Percentiles rank a stretch among this genome's conserved stretches.
Conservation (phyloP, 1,284 basidiomycete genomes). For the Spongispora temasekensis region DNA sequence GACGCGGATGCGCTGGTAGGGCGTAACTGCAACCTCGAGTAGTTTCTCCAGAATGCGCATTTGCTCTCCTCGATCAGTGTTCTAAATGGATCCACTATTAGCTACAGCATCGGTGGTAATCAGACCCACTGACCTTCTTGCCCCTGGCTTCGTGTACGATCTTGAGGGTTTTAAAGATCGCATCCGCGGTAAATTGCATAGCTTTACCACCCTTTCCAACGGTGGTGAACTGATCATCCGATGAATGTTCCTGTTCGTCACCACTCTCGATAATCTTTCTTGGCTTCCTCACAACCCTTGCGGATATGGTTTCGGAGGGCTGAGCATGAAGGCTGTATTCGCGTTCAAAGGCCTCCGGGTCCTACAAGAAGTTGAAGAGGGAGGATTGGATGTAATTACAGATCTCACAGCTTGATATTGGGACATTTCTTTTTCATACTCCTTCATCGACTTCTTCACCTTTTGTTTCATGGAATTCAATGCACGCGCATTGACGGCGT, state of each 20-base stretch:
- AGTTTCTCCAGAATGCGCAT: conserved; percentile 89
- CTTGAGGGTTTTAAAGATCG: conserved; percentile 92
- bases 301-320: conserved; percentile 47
- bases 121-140: conserved; percentile 71
- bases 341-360: conserved; percentile 86
- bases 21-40: conserved; percentile 83
- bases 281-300: conserved; percentile 45
- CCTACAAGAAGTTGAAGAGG: conserved; percentile 46
- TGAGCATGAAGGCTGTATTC: conserved; percentile 62
- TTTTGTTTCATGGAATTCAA: conserved; percentile 98
- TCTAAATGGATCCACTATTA: conserved; percentile 49
- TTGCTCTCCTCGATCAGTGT: conserved; percentile 96
- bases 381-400: neutral
- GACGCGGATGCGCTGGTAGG: conserved; percentile 94
- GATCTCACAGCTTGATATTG: conserved; percentile 75
- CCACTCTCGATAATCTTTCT: conserved; percentile 38
- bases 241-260: conserved; percentile 48
- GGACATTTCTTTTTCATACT: conserved; percentile 83
- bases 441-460: conserved; percentile 89
- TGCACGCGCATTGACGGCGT: conserved; percentile 91
- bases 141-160: conserved; percentile 94
- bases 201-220: conserved; percentile 91
- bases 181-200: conserved; percentile 84
- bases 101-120: neutral
- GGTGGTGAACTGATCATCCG: conserved; percentile 80